Conservation (phyloP, 2,329 filamentous ascomycete genomes). For the Chaetomium olivaceum region DNA sequence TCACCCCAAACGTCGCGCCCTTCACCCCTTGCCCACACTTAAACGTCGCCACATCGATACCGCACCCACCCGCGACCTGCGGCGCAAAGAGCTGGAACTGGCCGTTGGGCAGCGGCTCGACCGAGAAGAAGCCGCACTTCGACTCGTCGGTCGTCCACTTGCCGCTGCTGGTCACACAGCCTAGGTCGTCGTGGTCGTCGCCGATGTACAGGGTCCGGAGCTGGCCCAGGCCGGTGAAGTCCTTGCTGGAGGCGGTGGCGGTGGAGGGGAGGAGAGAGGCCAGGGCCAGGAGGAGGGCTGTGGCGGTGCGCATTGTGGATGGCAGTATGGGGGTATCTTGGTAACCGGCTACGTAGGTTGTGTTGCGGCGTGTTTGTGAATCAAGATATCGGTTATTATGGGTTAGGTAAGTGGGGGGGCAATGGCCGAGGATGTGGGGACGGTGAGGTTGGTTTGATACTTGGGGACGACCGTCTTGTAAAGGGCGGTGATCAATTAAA, state of each 20-base stretch:
- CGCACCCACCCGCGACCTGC: conserved; percentile 2
- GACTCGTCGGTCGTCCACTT: conserved; percentile 23
- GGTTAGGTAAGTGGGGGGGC: too few species aligned
- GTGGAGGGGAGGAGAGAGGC: not conserved
- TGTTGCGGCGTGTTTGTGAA: too few species aligned
- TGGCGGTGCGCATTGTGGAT: not conserved
- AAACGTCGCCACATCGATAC: conserved; percentile 11
- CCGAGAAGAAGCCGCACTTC: conserved; percentile 16
- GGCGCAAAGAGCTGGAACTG: not conserved
- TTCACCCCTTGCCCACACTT: conserved; percentile 12
- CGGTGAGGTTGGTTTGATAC: not conserved
- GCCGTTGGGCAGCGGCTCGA: not conserved
- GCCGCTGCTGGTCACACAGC: conserved; percentile 22
- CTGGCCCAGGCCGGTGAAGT: conserved; percentile 22
- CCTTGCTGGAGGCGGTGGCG: not conserved
- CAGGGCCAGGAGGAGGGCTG: not conserved
- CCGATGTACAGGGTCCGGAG: conserved; percentile 20
- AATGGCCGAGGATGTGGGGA: not conserved
- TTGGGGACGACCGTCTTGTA: not conserved
- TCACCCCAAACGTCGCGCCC: conserved; percentile 12
- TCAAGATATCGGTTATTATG: too few species aligned
- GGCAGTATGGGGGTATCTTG: too few species aligned
- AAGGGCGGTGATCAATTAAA: not conserved
- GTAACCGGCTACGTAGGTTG: too few species aligned
- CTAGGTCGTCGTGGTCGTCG: conserved; percentile 16